These are phyloP conservation scores for Obba rivulosa DNA, from an alignment of 768 basidiomycete species.

Conservation along the genomic window DNA sequence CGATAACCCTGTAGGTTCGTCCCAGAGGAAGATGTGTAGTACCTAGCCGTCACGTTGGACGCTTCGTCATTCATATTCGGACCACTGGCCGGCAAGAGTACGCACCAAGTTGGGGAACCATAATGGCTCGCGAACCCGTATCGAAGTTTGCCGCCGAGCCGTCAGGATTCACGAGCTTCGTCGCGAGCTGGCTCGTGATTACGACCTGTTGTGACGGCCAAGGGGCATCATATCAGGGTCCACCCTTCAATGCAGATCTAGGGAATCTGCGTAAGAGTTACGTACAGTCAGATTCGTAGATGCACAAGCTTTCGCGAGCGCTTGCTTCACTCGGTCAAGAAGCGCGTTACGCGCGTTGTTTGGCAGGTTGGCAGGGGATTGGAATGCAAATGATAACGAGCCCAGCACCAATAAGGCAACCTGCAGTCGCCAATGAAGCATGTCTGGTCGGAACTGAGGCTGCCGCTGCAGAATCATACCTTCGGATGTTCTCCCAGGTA, in stretches of 20 bases:
- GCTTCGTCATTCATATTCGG: constrained; percentile 3
- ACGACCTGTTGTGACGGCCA: constrained; percentile 34
- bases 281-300: constrained; percentile 45
- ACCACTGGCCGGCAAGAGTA: constrained; percentile 1
- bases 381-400: constrained; percentile 66
- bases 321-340: constrained; percentile 48
- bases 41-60: constrained; percentile 17
- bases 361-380: constrained; percentile 37
- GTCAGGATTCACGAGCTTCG: constrained; percentile 59
- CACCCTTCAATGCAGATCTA: too few species aligned
- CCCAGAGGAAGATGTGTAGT: constrained; percentile 37
- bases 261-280: constrained; percentile 3
- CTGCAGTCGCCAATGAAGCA: constrained; percentile 27
- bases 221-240: background rate
- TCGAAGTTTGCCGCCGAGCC: constrained; percentile 65
- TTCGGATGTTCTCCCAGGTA: constrained; percentile 41
- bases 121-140: constrained; percentile 53
- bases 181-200: constrained; percentile 64
- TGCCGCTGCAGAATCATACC: constrained; percentile 30
- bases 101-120: constrained; percentile 64
- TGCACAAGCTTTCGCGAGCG: constrained; percentile 44
- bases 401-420: constrained; percentile 57
- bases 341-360: constrained; percentile 35
- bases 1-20: constrained; percentile 37
- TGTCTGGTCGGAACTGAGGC: background rate